Evolutionary conservation across 2,329 filamentous ascomycete genomes (phyloP).

Genomic region (Pyrenochaeta sp.): DNA sequence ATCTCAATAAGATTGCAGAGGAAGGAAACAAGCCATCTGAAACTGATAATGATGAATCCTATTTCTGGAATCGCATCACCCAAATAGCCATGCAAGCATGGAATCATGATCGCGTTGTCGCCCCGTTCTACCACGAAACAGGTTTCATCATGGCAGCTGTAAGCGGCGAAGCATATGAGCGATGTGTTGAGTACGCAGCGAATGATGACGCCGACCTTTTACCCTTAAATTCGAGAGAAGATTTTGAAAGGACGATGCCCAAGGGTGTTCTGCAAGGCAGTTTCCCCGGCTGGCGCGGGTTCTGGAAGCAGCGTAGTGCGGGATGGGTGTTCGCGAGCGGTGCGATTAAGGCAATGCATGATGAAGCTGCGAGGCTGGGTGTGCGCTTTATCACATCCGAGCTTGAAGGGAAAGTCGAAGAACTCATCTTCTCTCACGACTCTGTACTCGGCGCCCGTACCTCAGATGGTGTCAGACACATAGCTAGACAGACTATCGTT

Average conservation of each 20-base stretch:
- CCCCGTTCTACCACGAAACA: constrained; percentile 56
- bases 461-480: constrained; percentile 52
- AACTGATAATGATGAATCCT: constrained; percentile 43
- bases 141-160: constrained; percentile 59
- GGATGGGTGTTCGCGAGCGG: constrained; percentile 65
- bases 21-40: constrained; percentile 34
- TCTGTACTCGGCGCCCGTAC: constrained; percentile 55
- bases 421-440: constrained; percentile 47
- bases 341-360: constrained; percentile 56
- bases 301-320: constrained; percentile 54
- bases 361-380: constrained; percentile 57
- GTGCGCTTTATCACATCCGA: constrained; percentile 57
- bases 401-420: constrained; percentile 49
- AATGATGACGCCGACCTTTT: constrained; percentile 39
- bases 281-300: constrained; percentile 62
- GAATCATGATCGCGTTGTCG: constrained; percentile 55
- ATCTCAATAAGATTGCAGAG: constrained; percentile 59
- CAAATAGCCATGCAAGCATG: constrained; percentile 53
- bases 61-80: constrained; percentile 44
- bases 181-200: constrained; percentile 49
- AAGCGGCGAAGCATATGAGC: constrained; percentile 49
- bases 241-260: constrained; percentile 62
- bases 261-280: constrained; percentile 60
- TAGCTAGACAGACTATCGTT: constrained; percentile 57
- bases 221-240: constrained; percentile 53